Evolutionary conservation across 176 grass and related monocot species (phyloP).

Genomic region (Pharus latifolius): DNA sequence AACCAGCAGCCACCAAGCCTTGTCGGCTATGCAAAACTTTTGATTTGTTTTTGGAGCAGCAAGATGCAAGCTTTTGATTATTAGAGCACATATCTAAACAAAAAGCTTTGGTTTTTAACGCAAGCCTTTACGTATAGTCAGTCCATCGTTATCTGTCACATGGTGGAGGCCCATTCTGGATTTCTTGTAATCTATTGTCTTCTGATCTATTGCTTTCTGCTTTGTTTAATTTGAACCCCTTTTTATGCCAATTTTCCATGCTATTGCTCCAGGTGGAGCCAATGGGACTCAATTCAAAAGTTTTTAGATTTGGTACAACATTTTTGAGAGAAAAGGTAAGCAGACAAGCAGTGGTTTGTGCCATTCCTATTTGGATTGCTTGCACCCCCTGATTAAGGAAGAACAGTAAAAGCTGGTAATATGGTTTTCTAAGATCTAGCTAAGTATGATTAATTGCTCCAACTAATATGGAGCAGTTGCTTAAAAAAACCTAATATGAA

Average conservation of each 20-base stretch:
- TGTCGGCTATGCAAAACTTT: conserved; percentile 7
- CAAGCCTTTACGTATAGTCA: background rate
- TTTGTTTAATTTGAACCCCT: background rate
- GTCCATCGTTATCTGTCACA: conserved; percentile 14
- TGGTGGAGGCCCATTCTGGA: conserved; percentile 27
- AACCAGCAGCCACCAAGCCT: conserved; percentile 1
- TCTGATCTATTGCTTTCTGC: background rate
- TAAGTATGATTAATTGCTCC: too few relatives aligned
- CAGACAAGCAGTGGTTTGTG: background rate
- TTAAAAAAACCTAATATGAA: too few relatives aligned
- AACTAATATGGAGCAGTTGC: too few relatives aligned
- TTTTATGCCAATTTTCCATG: background rate
- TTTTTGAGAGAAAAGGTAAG: background rate
- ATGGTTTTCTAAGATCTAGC: too few relatives aligned
- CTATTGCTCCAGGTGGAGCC: background rate
- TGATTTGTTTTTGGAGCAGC: conserved; percentile 1
- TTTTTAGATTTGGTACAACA: too few relatives aligned
- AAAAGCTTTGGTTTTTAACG: background rate
- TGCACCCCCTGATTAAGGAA: background rate
- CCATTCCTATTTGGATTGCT: background rate
- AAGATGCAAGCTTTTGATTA: background rate
- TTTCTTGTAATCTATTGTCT: conserved; percentile 22
- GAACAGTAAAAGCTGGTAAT: background rate
- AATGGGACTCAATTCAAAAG: background rate
- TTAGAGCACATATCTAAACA: background rate